Base-by-base conservation (phyloP, 2,329 filamentous ascomycete species). In the Stagonosporopsis chrysanthemi region DNA sequence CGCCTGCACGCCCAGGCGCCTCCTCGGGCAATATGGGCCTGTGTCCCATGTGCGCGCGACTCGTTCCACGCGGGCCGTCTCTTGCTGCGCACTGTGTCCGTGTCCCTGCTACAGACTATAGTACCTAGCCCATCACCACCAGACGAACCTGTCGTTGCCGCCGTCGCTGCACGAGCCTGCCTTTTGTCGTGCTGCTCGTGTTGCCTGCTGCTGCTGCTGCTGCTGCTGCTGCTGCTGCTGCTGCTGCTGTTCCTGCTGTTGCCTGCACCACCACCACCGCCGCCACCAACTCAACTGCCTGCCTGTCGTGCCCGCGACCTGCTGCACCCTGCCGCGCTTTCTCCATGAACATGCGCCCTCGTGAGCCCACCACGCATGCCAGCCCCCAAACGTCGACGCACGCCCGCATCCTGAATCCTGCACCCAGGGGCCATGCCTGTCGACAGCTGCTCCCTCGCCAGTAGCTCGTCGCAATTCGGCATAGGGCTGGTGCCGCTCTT, bases 401-500 rank as follows among this genome's bases (percentile, higher is more conserved):
- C 52, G 58, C 64, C 53, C 63, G 58, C 67, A 62, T 62, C 71
- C 59, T 67, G 58, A 67, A 48, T 60, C 51, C 61, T 65, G 65
- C 61, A 52, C 47, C 23, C 67, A 62, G 57, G 60, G 50, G 53
- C 44, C 29, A 39, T 58, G 61, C 61, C 53, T 58, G 61, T 58
- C 17, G 28, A 33, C 43, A 9, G 12, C 15, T 33, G 31, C 14
- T 33, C 31, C 31, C 12, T 15, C 14, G 31, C 31, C 31, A 12
- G 31, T 47, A 36, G 49, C 63, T 60, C 62, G 63, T 64, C 63
- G 62, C 61, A 62, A 60, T 68, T 59, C 57, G 62, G 64, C 62
- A 68, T 72, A 73, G 71, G 70, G 68, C 72, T 74, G 70, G 64
- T 67, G 23, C 66, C 63, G 63, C 68, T 64, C 61, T 56, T 66